Conservation (phyloP, 2,329 filamentous ascomycete species). For the Alternaria rosae region DNA sequence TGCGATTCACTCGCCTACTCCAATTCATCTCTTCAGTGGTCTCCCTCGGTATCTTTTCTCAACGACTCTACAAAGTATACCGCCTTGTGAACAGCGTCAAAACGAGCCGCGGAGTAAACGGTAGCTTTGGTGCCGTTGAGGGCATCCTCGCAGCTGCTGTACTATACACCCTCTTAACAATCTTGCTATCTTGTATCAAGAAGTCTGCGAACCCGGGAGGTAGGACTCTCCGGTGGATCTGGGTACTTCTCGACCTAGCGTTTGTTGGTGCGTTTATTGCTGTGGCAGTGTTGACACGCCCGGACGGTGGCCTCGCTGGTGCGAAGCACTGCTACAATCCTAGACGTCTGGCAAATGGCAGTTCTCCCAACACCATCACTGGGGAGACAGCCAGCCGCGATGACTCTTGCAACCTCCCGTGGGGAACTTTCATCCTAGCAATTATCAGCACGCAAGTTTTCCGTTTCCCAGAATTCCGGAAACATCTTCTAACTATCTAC, state of each 20-base stretch:
- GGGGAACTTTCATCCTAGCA: conserved; percentile 55
- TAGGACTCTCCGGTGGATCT: conserved; percentile 49
- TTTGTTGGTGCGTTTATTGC: conserved; percentile 55
- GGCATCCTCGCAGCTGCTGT: conserved; percentile 57
- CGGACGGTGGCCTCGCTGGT: conserved; percentile 45
- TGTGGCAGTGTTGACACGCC: conserved; percentile 52
- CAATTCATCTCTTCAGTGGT: conserved; percentile 55
- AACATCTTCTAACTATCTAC: background rate
- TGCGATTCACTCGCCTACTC: conserved; percentile 51
- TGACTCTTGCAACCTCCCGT: conserved; percentile 51
- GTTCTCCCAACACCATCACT: conserved; percentile 13
- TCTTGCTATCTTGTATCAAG: conserved; percentile 46
- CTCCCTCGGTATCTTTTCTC: conserved; percentile 56
- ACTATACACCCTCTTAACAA: conserved; percentile 52
- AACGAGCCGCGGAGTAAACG: conserved; percentile 33
- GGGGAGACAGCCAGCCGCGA: conserved; percentile 27
- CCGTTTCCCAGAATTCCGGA: too few relatives aligned
- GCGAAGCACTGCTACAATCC: conserved; percentile 43
- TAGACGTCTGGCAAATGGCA: conserved; percentile 8
- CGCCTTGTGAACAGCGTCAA: conserved; percentile 47
- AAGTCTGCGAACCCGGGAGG: conserved; percentile 39
- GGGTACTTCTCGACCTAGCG: conserved; percentile 50
- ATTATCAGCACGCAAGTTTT: conserved; percentile 56
- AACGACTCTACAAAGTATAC: conserved; percentile 52
- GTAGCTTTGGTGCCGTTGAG: conserved; percentile 53